Evolutionary conservation across 306 rosid species (phyloP), one percentile per base, ranked within the genome.

Genomic region (Hippophae tibetana): DNA sequence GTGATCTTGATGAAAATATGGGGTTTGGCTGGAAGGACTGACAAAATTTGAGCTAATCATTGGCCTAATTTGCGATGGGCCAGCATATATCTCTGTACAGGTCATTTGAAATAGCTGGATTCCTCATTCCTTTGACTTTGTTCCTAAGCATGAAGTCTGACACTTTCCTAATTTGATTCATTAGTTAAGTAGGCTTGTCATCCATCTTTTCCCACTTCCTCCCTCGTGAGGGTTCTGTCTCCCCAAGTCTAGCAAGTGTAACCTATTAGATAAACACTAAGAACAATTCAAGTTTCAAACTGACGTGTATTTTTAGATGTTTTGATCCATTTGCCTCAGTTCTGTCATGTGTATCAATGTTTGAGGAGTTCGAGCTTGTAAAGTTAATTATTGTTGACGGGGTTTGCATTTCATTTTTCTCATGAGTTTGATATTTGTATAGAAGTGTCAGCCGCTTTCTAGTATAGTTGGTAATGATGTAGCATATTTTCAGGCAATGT

Each of bases 11-110:
- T 45, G 97, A 92, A 62, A 77, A 53, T 68, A 77, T 87, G 85
- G 81, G 84, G 53, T 84, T 76, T 66, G 73, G 71, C 58, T 93
- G 99, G 97, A 93, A 93, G 78, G 82, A 75, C 42, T 90, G 83
- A 93, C 81, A 80, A 77, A 70, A 54, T 47, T 78, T 72, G 62
- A 31, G 38, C 63, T 57, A 50, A 73, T 77, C 52, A 64, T 78
- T 75, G 69, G 80, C 69, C 31, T 71, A 49, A 65, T 69, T 74
- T 58, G 64, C 42, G 49, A 69, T 72, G 61, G 78, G 74, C 76
- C 71, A 53, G 61, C 69, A 63, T 69, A 63, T 76, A 76, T 77
- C 78, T 49, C 59, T 86, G 97, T 87, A 87, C 90, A 87, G 90
- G 85, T 74, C 77, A 76, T 68, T 76, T 67, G 67, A 53, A 63